A percentile compares a stretch with the other conserved stretches of the same genome.
These are phyloP conservation scores for Starmerella geochares DNA, from an alignment of 805 yeast species.

Conservation along the genomic window DNA sequence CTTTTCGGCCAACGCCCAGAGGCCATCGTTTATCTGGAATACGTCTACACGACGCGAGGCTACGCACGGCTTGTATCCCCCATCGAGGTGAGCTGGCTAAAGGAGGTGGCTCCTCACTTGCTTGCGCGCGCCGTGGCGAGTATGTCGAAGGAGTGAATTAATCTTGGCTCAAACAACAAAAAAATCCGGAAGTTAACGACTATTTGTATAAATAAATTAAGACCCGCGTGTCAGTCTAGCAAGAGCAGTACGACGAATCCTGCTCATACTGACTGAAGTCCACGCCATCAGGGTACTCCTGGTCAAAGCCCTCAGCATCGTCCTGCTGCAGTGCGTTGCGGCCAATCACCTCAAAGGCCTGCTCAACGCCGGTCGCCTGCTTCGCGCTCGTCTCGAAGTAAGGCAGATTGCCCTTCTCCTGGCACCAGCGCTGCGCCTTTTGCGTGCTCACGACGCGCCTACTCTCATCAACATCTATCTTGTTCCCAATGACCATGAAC, in stretches of 20 bases:
- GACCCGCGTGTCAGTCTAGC: slow-evolving; percentile 34
- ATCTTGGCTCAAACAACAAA: background rate
- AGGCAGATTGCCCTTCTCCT: slow-evolving; percentile 67
- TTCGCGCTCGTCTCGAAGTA: slow-evolving; percentile 96
- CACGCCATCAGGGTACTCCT: slow-evolving; percentile 92
- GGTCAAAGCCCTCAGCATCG: slow-evolving; percentile 79
- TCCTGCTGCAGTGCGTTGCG: slow-evolving; percentile 93
- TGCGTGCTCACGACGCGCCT: slow-evolving; percentile 61
- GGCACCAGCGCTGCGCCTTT: slow-evolving; percentile 53
- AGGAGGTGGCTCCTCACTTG: slow-evolving; percentile 21
- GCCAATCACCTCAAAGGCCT: slow-evolving; percentile 92
- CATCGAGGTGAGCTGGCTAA: slow-evolving; percentile 69
- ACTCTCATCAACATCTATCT: slow-evolving; percentile 86
- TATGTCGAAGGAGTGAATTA: background rate
- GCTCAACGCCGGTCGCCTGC: slow-evolving; percentile 88
- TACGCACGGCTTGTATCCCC: slow-evolving; percentile 84
- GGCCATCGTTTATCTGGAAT: slow-evolving; percentile 89
- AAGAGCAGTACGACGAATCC: slow-evolving; percentile 66
- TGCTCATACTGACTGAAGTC: slow-evolving; percentile 78
- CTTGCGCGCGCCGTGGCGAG: slow-evolving; percentile 18
- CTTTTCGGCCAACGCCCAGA: slow-evolving; percentile 73
- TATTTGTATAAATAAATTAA: slow-evolving; percentile 7
- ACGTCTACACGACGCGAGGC: slow-evolving; percentile 84
- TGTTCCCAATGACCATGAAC: slow-evolving; percentile 88
- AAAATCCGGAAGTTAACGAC: background rate